phyloP scores from a whole-genome alignment of 176 grass and related monocot species.

The Melocanna baccifera region DNA sequence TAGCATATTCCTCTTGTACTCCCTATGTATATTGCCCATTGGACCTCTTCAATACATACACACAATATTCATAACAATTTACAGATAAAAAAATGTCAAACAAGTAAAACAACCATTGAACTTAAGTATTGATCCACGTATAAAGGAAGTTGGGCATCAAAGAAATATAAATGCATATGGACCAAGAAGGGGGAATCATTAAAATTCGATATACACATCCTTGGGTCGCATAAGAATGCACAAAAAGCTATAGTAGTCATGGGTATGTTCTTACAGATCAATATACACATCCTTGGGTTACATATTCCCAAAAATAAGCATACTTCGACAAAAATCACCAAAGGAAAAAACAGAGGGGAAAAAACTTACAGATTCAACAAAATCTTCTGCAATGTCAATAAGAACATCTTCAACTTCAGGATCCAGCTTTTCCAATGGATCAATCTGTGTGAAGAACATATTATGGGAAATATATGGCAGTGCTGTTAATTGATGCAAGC shows the following conservation, averaged over 20 bases:
- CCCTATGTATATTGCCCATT: too few relatives aligned
- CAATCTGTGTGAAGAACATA: slow-evolving; percentile 49
- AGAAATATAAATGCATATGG: background rate
- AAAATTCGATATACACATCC: background rate
- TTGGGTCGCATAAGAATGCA: background rate
- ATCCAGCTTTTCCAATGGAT: slow-evolving; percentile 86
- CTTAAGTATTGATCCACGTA: background rate
- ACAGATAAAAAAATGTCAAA: background rate
- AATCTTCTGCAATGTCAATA: slow-evolving; percentile 96
- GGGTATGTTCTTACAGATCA: background rate
- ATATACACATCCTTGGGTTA: background rate
- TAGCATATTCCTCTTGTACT: too few relatives aligned
- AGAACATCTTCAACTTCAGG: slow-evolving; percentile 95
- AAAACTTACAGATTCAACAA: slow-evolving; percentile 85
- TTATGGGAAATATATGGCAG: background rate
- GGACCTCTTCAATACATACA: too few relatives aligned
- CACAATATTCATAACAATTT: too few relatives aligned
- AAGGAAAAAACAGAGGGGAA: background rate
- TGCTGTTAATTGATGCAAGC: background rate
- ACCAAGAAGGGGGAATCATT: background rate
- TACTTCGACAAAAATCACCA: background rate
- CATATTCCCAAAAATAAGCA: background rate
- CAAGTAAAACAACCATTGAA: background rate
- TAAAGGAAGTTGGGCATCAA: background rate
- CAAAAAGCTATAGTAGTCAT: background rate